Evolutionary conservation across 768 basidiomycete genomes (phyloP), one percentile per base, ranked within the genome.

Genomic region (Boletellus ananas): DNA sequence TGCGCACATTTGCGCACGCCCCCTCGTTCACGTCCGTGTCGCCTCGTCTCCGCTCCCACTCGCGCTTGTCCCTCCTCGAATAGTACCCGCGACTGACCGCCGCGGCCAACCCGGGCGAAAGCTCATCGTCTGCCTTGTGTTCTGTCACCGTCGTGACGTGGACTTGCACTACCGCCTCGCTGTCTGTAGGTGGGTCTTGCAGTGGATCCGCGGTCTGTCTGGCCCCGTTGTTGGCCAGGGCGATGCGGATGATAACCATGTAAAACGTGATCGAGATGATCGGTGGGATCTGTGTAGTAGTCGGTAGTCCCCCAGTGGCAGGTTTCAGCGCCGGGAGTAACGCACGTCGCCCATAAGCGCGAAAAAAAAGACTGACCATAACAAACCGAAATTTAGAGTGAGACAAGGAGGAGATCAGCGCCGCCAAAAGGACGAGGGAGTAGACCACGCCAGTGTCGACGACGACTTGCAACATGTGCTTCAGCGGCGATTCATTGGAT

Each of bases 241-340:
- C 70, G 37, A 73, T 59, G 18, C 73, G 74, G 21, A 74, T 62
- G 35, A 74, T 71, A 34, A 74, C 69, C 71, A 74, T 69, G 56
- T 71, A 72, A 58, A 73, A 75, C 8, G 70, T 67, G 60, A 74
- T 74, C 4, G 67, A 68, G 45, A 72, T 72, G 47, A 73, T 68
- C 20, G 70, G 72, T 9, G 63, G 62, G 43, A 68, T 58, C 72
- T 72, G 21, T 16, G 11, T 29, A 2, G 7, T 9, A 29, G 29
- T 29, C 23, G 29, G 11, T 7, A 11, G 29, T 29, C 1, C 29
- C 29, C 3, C 29, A 11, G 11, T 1, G 29, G 29, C 7, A 25
- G 29, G 29, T 29, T 29, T 11, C 9, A 29, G 29, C 29, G 11
- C 10, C 29, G 3, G 29, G 8, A n/a, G 4, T 6, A 25, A 34